Evolutionary conservation across 768 basidiomycete genomes (phyloP).

Genomic region (Boletus eberwhitei): DNA sequence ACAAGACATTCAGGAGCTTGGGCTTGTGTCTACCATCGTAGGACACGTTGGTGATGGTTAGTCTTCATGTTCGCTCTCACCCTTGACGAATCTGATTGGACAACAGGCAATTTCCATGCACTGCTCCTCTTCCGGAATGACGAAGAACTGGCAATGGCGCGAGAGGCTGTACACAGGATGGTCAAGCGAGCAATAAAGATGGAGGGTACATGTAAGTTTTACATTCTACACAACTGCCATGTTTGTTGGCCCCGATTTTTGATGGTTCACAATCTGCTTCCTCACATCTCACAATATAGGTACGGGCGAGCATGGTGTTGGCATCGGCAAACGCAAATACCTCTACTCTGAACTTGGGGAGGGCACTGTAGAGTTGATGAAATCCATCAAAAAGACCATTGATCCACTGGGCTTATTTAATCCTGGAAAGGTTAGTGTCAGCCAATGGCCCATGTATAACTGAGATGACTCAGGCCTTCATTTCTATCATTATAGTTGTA

Average conservation of each 20-base stretch:
- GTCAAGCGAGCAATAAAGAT: conserved; percentile 64
- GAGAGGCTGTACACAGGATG: conserved; percentile 54
- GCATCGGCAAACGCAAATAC: conserved; percentile 79
- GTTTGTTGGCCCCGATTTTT: background rate
- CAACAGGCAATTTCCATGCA: conserved; percentile 47
- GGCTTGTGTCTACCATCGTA: conserved; percentile 61
- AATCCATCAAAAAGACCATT: conserved; percentile 67
- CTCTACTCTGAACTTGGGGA: conserved; percentile 78
- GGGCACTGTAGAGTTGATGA: conserved; percentile 84
- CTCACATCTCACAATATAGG: conserved; percentile 33
- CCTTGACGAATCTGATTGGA: background rate
- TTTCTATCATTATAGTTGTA: conserved; percentile 12
- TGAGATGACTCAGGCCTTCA: background rate
- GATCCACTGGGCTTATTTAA: conserved; percentile 80
- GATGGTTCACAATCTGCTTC: background rate
- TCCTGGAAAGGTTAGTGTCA: conserved; percentile 68
- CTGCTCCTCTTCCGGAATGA: conserved; percentile 57
- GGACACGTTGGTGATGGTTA: conserved; percentile 76
- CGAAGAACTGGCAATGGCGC: conserved; percentile 44
- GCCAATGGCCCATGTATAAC: background rate
- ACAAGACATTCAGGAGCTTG: conserved; percentile 56
- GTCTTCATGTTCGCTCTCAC: conserved; percentile 16
- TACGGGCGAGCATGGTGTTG: conserved; percentile 86
- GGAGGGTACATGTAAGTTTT: conserved; percentile 65
- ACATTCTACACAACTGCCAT: background rate